Evolutionary conservation across 1,284 basidiomycete genomes (phyloP), one percentile per base, ranked within the genome.

Genomic region (Coniophora puteana): DNA sequence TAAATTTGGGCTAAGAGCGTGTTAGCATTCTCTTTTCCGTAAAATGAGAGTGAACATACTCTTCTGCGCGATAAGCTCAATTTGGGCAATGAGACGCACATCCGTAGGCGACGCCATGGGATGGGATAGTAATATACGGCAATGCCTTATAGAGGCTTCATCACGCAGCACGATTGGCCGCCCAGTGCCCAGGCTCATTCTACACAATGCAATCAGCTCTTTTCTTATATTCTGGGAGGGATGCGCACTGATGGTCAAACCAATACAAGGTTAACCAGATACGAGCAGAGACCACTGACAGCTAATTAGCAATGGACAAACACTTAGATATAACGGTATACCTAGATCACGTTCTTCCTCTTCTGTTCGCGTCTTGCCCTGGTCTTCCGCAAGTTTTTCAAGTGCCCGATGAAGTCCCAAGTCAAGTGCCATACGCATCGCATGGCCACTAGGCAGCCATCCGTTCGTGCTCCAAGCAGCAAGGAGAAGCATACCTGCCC

Each of bases 181-280:
- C 25, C 93, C 93, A 1, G 89, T 94, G 3, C 91, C 92, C 38
- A 94, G 67, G 61, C 88, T 91, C 80, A 93, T 89, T 60, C 89
- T 92, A 26, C 39, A 26, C 23, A 22, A 49, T 41, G 51, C 37
- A n/a, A n/a, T n/a, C n/a, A n/a, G n/a, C n/a, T n/a, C n/a, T n/a
- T n/a, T n/a, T n/a, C n/a, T n/a, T 43, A 38, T 38, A 38, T 40
- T 21, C 23, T 23, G 17, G 24, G 24, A 25, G 43, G 30, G 26
- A 48, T 31, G 71, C 83, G 45, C 51, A 89, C 86, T 90, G 88
- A 65, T 90, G 89, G 65, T 93, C 89, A 54, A 92, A 91, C 84
- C 90, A 90, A 61, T 94, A 95, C 28, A 93, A 74, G 59, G 91
- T 93, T 46, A 95, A 71, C 93, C 93, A 96, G 45, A 95, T 93